These are phyloP conservation scores for Phaffia tasmanica DNA, from an alignment of 768 basidiomycete genomes.

Conservation along the genomic window DNA sequence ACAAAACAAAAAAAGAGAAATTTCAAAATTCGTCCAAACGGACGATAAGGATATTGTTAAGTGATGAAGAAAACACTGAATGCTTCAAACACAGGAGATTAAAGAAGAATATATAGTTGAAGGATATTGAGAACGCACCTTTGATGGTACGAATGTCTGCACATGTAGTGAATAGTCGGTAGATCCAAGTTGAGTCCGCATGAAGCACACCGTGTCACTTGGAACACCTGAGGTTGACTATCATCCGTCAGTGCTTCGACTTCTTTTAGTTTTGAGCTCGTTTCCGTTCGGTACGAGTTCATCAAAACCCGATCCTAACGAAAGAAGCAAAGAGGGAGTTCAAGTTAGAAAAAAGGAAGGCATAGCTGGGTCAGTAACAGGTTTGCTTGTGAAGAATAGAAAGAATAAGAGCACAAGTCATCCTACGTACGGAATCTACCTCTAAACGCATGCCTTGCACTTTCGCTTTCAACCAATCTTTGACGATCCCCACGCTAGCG, in stretches of 20 bases:
- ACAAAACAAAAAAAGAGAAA: too few species aligned
- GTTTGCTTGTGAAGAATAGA: neutral
- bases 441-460: slow-evolving; percentile 63
- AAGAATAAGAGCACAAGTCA: neutral
- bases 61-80: too few species aligned
- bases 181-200: slow-evolving; percentile 84
- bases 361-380: neutral
- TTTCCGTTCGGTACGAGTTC: slow-evolving; percentile 78
- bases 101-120: neutral
- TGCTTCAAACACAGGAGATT: neutral
- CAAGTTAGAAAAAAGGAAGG: neutral
- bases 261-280: slow-evolving; percentile 63
- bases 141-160: slow-evolving; percentile 92
- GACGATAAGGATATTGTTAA: too few species aligned
- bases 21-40: neutral
- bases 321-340: neutral
- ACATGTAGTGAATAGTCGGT: slow-evolving; percentile 95
- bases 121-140: slow-evolving; percentile 45
- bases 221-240: slow-evolving; percentile 73
- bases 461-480: slow-evolving; percentile 74
- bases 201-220: slow-evolving; percentile 81
- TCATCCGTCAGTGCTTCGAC: slow-evolving; percentile 69
- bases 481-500: slow-evolving; percentile 80
- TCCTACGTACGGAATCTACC: slow-evolving; percentile 59
- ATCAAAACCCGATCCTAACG: slow-evolving; percentile 72